Percentiles rank a stretch among this genome's conserved stretches.
Conservation (phyloP, 1,139 yeast species). For the Zygoascus sp. region DNA sequence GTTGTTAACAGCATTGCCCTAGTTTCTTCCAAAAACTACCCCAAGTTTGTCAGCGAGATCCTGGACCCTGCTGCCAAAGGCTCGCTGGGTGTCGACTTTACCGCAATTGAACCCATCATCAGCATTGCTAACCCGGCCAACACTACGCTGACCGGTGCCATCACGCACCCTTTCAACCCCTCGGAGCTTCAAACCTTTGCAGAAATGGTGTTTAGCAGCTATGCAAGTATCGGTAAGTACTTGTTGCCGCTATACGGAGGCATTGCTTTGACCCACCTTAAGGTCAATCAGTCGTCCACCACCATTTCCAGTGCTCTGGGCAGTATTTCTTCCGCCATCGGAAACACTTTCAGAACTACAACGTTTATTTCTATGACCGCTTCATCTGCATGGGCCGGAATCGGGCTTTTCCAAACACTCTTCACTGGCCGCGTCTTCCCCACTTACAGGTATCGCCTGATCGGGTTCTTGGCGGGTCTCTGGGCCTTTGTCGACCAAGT, state of each 20-base stretch:
- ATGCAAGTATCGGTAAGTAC: slow-evolving; percentile 29
- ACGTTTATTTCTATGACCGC: slow-evolving; percentile 36
- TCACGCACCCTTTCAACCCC: slow-evolving; percentile 36
- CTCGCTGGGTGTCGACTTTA: slow-evolving; percentile 26
- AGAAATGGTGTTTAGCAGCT: slow-evolving; percentile 29
- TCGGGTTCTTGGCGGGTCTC: slow-evolving; percentile 40
- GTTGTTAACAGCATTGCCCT: slow-evolving; percentile 33
- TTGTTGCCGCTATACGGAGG: slow-evolving; percentile 33
- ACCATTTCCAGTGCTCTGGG: slow-evolving; percentile 6
- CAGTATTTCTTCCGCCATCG: slow-evolving; percentile 21
- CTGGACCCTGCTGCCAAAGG: slow-evolving; percentile 23
- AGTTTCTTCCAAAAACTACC: slow-evolving; percentile 33
- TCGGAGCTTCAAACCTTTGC: slow-evolving; percentile 30
- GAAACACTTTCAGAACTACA: slow-evolving; percentile 32
- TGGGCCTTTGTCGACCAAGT: slow-evolving; percentile 39
- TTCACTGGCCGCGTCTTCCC: slow-evolving; percentile 33
- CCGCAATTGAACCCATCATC: slow-evolving; percentile 32
- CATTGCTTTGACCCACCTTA: slow-evolving; percentile 19
- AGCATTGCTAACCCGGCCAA: slow-evolving; percentile 38
- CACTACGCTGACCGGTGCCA: slow-evolving; percentile 35
- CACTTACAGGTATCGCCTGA: slow-evolving; percentile 34
- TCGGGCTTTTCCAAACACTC: slow-evolving; percentile 34
- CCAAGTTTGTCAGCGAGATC: slow-evolving; percentile 37
- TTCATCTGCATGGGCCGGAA: slow-evolving; percentile 41
- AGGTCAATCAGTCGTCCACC: slow-evolving; percentile 9